These are phyloP conservation scores for Penicillium palitans DNA, from an alignment of 2,329 filamentous ascomycete species.

Conservation along the genomic window DNA sequence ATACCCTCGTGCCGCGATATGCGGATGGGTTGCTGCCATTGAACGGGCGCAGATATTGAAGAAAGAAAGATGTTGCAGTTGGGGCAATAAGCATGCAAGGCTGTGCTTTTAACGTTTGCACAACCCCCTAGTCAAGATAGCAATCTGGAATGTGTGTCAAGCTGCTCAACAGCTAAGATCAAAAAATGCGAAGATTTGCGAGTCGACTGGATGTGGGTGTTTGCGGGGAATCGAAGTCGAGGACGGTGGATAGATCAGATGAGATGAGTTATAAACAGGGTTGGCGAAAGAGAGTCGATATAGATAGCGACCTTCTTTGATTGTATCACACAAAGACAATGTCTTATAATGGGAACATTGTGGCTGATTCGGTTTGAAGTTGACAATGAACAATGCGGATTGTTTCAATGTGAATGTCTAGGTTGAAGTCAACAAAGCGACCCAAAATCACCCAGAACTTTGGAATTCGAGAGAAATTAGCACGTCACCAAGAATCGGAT, in stretches of 20 bases:
- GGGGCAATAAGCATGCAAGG: neutral
- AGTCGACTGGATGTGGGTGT: neutral
- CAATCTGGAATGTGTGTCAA: neutral
- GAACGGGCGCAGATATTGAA: slow-evolving; percentile 17
- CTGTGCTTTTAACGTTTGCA: neutral
- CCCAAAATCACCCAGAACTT: slow-evolving; percentile 2
- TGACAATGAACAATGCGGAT: slow-evolving; percentile 3
- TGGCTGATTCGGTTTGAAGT: neutral
- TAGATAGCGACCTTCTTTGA: slow-evolving; percentile 4
- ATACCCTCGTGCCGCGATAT: slow-evolving; percentile 29
- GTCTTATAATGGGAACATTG: slow-evolving; percentile 5
- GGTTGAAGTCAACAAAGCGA: slow-evolving; percentile 8
- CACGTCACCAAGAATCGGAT: neutral
- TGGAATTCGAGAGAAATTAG: slow-evolving; percentile 7
- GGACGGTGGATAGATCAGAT: neutral
- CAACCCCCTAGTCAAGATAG: neutral
- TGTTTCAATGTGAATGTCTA: slow-evolving; percentile 1
- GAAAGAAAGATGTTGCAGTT: slow-evolving; percentile 7
- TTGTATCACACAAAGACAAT: slow-evolving; percentile 9
- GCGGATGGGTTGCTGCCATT: slow-evolving; percentile 32
- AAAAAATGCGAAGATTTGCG: neutral
- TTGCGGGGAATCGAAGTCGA: slow-evolving; percentile 8
- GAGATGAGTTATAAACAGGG: neutral
- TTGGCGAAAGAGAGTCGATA: neutral
- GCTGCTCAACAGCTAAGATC: slow-evolving; percentile 1